Conservation (phyloP, 2,329 filamentous ascomycete genomes). For the Verticillium nonalfalfae region DNA sequence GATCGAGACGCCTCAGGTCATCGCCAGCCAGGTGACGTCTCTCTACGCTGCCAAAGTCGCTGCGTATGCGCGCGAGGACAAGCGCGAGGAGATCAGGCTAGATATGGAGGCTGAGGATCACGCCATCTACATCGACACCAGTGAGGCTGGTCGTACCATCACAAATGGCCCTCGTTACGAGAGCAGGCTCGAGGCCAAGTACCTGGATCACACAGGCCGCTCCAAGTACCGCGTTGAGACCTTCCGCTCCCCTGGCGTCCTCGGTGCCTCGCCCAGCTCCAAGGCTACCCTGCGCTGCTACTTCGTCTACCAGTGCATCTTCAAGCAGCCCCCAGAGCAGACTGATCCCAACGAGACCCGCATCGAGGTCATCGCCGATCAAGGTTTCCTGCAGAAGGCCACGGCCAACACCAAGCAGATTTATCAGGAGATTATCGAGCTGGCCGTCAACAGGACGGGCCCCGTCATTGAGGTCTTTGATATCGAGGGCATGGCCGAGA, state of each 20-base stretch:
- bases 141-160: conserved; percentile 74
- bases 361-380: conserved; percentile 86
- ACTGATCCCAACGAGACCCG: conserved; percentile 75
- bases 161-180: conserved; percentile 85
- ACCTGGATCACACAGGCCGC: conserved; percentile 72
- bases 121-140: conserved; percentile 98
- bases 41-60: conserved; percentile 96
- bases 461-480: conserved; percentile 98
- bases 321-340: conserved; percentile 65
- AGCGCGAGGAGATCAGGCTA: conserved; percentile 86
- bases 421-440: conserved; percentile 88
- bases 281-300: conserved; percentile 91
- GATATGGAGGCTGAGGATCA: conserved; percentile 95
- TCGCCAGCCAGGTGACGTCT: conserved; percentile 90
- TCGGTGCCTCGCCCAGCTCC: conserved; percentile 60
- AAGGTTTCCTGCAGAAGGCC: conserved; percentile 91
- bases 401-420: conserved; percentile 93
- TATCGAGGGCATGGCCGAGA: conserved; percentile 84
- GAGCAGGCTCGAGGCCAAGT: conserved; percentile 89
- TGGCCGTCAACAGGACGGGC: conserved; percentile 77
- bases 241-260: conserved; percentile 81
- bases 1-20: conserved; percentile 77
- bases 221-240: conserved; percentile 90
- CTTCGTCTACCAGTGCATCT: conserved; percentile 96
- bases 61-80: conserved; percentile 86